Conservation (phyloP, 2,329 filamentous ascomycete genomes). For the Didymella pinodella region DNA sequence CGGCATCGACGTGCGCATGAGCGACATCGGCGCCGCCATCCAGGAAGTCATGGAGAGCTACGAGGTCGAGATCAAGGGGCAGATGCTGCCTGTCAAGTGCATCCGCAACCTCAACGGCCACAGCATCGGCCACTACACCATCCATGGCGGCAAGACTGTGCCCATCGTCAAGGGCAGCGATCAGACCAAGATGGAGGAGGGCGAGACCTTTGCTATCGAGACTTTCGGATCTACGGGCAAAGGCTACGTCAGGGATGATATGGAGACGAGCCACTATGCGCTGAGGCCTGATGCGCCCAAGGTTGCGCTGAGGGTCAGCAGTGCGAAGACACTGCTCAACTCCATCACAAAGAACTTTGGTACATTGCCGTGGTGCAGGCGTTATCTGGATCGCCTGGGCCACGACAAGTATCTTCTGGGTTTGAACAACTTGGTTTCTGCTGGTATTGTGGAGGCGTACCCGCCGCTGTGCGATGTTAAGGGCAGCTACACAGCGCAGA, state of each 20-base stretch:
- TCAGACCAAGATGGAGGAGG: constrained; percentile 96
- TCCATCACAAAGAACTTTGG: constrained; percentile 97
- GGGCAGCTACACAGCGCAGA: constrained; percentile 93
- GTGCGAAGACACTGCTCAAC: constrained; percentile 83
- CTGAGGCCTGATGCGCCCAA: constrained; percentile 75
- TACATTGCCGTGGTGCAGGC: constrained; percentile 86
- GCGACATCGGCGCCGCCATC: constrained; percentile 82
- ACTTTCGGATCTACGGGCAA: constrained; percentile 95
- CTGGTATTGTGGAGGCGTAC: constrained; percentile 88
- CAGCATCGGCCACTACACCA: constrained; percentile 86
- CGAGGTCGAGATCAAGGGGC: constrained; percentile 83
- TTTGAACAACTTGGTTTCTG: constrained; percentile 83
- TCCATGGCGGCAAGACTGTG: constrained; percentile 91
- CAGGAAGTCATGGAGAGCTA: constrained; percentile 95
- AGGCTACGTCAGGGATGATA: constrained; percentile 84
- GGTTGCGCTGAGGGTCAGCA: constrained; percentile 77
- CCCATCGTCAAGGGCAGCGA: constrained; percentile 91
- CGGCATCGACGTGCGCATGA: constrained; percentile 88
- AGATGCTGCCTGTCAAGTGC: constrained; percentile 79
- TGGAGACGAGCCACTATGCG: constrained; percentile 89
- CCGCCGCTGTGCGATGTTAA: constrained; percentile 90
- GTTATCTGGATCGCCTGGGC: constrained; percentile 90
- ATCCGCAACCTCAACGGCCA: constrained; percentile 90
- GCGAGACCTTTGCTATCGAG: constrained; percentile 93
- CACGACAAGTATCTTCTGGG: constrained; percentile 94